These are phyloP conservation scores for Quercus wislizeni DNA, from an alignment of 306 rosid species.

Conservation along the genomic window DNA sequence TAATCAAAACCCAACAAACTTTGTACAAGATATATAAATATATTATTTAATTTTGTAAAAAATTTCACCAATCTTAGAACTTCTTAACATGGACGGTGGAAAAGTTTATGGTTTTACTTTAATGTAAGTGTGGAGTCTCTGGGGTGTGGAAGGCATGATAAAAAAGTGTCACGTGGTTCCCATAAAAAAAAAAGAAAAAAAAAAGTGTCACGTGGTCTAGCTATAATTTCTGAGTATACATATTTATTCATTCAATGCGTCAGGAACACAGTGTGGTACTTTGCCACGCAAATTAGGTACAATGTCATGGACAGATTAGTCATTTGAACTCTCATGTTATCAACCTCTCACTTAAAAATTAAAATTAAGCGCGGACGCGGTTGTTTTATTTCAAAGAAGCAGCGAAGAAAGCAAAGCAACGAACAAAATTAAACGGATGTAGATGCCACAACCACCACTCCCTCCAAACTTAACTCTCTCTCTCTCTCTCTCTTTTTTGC, in stretches of 20 bases:
- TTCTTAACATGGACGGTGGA: no score
- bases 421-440: slow-evolving; percentile 33
- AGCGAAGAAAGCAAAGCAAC: slow-evolving; percentile 19
- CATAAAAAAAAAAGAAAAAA: no score
- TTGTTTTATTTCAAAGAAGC: slow-evolving; percentile 23
- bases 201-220: slow-evolving; percentile 28
- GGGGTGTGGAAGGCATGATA: neutral
- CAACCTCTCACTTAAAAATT: neutral
- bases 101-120: neutral
- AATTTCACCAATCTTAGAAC: no score
- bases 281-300: slow-evolving; percentile 20
- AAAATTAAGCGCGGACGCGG: slow-evolving; percentile 16
- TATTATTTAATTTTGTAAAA: no score
- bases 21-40: no score
- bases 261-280: neutral
- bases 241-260: neutral
- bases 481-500: no score
- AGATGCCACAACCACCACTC: slow-evolving; percentile 61
- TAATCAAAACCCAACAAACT: no score
- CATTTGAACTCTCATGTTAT: slow-evolving; percentile 7
- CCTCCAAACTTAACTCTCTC: no score
- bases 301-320: slow-evolving; percentile 35
- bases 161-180: slow-evolving; percentile 23
- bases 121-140: neutral
- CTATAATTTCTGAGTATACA: slow-evolving; percentile 20